Percentiles rank a stretch among this genome's conserved stretches.
phyloP scores from a whole-genome alignment of 805 yeast genomes.

The Saturnispora dispora region DNA sequence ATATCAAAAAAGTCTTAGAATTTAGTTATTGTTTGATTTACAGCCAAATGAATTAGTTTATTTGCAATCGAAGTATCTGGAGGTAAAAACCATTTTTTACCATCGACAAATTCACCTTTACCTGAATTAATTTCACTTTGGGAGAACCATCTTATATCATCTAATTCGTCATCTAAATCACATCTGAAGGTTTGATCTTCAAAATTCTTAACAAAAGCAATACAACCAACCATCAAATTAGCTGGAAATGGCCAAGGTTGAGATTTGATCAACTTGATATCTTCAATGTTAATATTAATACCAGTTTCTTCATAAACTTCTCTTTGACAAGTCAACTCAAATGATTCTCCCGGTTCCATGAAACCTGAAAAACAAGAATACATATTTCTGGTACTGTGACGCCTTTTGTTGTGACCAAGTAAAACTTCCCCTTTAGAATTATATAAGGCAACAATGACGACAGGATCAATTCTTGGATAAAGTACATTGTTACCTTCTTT shows the following conservation, averaged over 20 bases:
- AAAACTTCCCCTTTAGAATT: slow-evolving; percentile 53
- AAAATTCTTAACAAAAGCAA: slow-evolving; percentile 64
- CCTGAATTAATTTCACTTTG: slow-evolving; percentile 35
- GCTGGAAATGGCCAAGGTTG: slow-evolving; percentile 99
- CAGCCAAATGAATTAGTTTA: slow-evolving; percentile 2
- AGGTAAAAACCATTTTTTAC: slow-evolving; percentile 1
- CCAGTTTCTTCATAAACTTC: slow-evolving; percentile 98
- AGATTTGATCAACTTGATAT: slow-evolving; percentile 54
- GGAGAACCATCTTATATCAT: slow-evolving; percentile 82
- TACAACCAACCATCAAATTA: slow-evolving; percentile 86
- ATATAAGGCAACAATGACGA: slow-evolving; percentile 71
- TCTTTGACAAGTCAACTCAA: slow-evolving; percentile 78
- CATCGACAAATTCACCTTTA: neutral
- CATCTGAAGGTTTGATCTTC: slow-evolving; percentile 38
- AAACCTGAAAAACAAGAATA: slow-evolving; percentile 91
- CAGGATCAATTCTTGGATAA: slow-evolving; percentile 90
- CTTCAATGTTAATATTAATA: slow-evolving; percentile 37
- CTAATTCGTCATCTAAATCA: slow-evolving; percentile 78
- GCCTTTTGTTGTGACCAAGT: slow-evolving; percentile 51
- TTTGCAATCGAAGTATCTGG: slow-evolving; percentile 7
- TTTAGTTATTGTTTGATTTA: neutral
- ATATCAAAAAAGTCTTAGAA: neutral
- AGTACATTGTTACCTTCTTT: slow-evolving; percentile 56
- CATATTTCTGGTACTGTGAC: slow-evolving; percentile 28
- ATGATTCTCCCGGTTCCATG: slow-evolving; percentile 89